phyloP scores from a whole-genome alignment of 1,139 yeast genomes.

The Protomyces lactucae-debilis region DNA sequence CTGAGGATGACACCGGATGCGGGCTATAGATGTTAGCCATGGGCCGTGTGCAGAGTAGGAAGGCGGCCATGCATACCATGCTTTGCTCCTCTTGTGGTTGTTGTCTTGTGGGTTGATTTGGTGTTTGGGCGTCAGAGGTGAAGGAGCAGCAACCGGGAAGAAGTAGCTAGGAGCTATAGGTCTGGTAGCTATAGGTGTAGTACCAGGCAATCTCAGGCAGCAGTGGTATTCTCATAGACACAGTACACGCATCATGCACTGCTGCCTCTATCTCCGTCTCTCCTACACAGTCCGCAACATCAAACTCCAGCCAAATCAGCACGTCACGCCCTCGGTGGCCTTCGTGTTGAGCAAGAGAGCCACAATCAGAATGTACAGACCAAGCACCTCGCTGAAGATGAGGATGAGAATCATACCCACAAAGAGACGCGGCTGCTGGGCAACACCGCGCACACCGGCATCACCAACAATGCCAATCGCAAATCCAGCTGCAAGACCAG shows the following conservation, averaged over 20 bases:
- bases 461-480: constrained; percentile 99
- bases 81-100: not conserved
- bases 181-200: too few species aligned
- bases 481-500: constrained; percentile 95
- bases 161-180: too few species aligned
- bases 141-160: too few species aligned
- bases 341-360: constrained; percentile 92
- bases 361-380: constrained; percentile 91
- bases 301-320: not conserved
- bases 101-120: too few species aligned
- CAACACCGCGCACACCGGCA: constrained; percentile 94
- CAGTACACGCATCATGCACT: too few species aligned
- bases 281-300: too few species aligned
- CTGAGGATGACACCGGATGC: constrained; percentile 76
- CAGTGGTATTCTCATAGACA: too few species aligned
- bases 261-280: too few species aligned
- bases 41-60: not conserved
- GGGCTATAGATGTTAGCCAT: constrained; percentile 17
- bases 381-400: constrained; percentile 93
- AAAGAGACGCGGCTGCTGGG: constrained; percentile 94
- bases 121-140: too few species aligned
- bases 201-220: too few species aligned
- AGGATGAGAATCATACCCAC: constrained; percentile 89
- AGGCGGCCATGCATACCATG: not conserved
- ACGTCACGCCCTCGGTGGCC: constrained; percentile 60